phyloP scores from a whole-genome alignment of 768 basidiomycete genomes.

The Boletus eberwhitei region DNA sequence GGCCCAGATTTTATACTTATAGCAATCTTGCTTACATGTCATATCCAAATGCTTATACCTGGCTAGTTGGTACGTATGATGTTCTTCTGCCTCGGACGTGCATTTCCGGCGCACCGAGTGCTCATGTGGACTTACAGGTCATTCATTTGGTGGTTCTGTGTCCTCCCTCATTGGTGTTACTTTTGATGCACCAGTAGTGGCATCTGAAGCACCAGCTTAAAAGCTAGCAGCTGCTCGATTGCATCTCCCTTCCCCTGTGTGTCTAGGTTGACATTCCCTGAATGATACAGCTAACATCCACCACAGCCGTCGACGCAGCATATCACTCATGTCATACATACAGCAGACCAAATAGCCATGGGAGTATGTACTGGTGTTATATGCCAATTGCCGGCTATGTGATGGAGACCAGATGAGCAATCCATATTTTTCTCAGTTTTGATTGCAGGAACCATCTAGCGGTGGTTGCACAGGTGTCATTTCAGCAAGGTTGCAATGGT shows the following conservation, averaged over 20 bases:
- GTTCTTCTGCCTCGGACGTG: neutral
- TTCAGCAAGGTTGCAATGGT: conserved; percentile 82
- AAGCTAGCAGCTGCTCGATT: conserved; percentile 67
- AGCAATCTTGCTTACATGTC: conserved; percentile 87
- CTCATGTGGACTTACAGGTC: conserved; percentile 33
- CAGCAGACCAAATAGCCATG: conserved; percentile 91
- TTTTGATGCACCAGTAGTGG: conserved; percentile 89
- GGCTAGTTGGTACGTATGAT: conserved; percentile 63
- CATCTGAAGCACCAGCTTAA: conserved; percentile 85
- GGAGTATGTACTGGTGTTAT: conserved; percentile 74
- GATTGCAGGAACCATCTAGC: neutral
- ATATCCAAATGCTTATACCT: conserved; percentile 85
- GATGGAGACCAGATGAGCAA: conserved; percentile 58
- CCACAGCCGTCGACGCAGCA: conserved; percentile 65
- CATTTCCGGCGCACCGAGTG: neutral
- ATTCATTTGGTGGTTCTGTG: conserved; percentile 84
- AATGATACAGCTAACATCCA: neutral
- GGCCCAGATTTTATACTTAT: too few species aligned
- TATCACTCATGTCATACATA: conserved; percentile 88
- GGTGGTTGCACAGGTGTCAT: conserved; percentile 60
- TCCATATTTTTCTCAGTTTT: neutral
- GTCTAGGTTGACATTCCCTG: conserved; percentile 16
- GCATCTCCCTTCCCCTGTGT: conserved; percentile 83
- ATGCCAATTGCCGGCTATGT: conserved; percentile 83
- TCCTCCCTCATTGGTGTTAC: conserved; percentile 83